A percentile compares a stretch with the other conserved stretches of the same genome.
Conservation (phyloP, 129 eudicot species). For the Flaveria brownii region DNA sequence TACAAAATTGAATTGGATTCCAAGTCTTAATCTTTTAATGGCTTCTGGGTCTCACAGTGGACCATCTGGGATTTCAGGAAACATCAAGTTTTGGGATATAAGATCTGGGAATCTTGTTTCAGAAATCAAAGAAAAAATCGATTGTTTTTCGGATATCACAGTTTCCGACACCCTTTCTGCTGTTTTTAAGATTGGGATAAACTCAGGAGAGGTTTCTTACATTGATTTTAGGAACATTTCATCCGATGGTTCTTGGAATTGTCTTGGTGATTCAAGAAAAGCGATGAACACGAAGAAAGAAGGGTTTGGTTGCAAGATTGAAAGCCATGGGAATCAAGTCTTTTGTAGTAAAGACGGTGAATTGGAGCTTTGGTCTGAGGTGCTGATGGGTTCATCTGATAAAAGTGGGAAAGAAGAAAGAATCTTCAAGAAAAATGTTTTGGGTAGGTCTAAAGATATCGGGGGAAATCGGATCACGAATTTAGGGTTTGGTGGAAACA, state of each 20-base stretch:
- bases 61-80: constrained; percentile 70
- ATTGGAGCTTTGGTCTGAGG: constrained; percentile 92
- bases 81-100: constrained; percentile 84
- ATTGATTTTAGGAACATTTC: constrained; percentile 68
- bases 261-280: constrained; percentile 72
- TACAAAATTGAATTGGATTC: constrained; percentile 75
- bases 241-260: constrained; percentile 53
- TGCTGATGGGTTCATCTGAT: constrained; percentile 44
- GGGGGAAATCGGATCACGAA: constrained; percentile 62
- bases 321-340: constrained; percentile 72
- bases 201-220: constrained; percentile 81
- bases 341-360: constrained; percentile 81
- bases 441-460: constrained; percentile 78
- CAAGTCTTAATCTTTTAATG: constrained; percentile 76
- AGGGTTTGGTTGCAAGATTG: constrained; percentile 75
- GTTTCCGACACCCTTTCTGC: constrained; percentile 58
- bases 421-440: constrained; percentile 61
- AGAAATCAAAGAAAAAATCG: constrained; percentile 75
- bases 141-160: constrained; percentile 90
- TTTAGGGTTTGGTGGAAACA: constrained; percentile 87
- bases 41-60: constrained; percentile 97
- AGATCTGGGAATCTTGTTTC: constrained; percentile 73
- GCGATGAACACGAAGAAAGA: constrained; percentile 67
- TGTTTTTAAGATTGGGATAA: constrained; percentile 78
- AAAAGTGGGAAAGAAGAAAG: constrained; percentile 44